Percentiles rank a stretch among this genome's conserved stretches.
Evolutionary conservation across 176 grass and related monocot genomes (phyloP).

Genomic region (Bromus sterilis): DNA sequence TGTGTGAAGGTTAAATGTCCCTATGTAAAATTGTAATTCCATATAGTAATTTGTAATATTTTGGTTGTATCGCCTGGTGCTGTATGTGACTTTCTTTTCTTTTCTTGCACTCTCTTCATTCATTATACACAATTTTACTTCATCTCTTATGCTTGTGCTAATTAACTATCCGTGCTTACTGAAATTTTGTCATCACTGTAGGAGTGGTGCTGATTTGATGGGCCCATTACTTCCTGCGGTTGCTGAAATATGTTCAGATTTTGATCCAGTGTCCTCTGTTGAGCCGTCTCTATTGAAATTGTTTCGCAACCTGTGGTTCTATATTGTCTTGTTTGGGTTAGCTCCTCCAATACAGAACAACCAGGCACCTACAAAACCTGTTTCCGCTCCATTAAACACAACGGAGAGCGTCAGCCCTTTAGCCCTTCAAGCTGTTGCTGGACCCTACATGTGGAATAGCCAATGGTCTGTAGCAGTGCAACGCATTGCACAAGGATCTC

Average conservation of each 20-base stretch:
- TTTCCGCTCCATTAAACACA: conserved; percentile 66
- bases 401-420: conserved; percentile 49
- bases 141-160: background rate
- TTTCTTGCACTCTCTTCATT: background rate
- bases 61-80: background rate
- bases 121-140: conserved; percentile 13
- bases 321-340: conserved; percentile 95
- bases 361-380: conserved; percentile 58
- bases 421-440: conserved; percentile 89
- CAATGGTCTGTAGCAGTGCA: conserved; percentile 86
- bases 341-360: conserved; percentile 91
- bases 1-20: background rate
- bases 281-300: conserved; percentile 92
- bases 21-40: background rate
- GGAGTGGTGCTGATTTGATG: conserved; percentile 98
- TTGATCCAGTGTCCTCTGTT: conserved; percentile 83
- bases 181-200: conserved; percentile 39
- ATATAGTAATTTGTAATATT: background rate
- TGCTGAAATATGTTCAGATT: conserved; percentile 99
- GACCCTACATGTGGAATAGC: conserved; percentile 93
- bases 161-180: background rate
- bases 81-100: conserved; percentile 9
- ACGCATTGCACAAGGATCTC: conserved; percentile 85
- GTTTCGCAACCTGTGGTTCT: conserved; percentile 98
- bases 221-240: conserved; percentile 88